Conservation (phyloP, 345 rosid species). For the Eucalyptus virginea region DNA sequence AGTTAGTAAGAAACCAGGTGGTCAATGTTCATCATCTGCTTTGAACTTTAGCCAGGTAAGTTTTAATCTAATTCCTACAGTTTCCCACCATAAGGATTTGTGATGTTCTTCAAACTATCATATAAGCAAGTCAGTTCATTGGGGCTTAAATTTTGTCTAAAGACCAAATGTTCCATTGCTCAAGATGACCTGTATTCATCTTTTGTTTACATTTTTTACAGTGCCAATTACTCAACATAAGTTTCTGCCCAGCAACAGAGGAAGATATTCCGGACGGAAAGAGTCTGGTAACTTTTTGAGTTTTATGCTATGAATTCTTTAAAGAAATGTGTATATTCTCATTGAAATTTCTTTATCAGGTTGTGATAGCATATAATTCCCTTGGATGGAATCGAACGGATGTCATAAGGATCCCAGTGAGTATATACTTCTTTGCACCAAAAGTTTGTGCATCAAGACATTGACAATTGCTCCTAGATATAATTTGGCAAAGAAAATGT, state of each 20-base stretch:
- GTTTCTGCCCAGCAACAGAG: conserved; percentile 76
- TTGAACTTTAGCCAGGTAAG: conserved; percentile 45
- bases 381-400: conserved; percentile 79
- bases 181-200: background rate
- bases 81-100: background rate
- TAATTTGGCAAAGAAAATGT: background rate
- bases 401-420: conserved; percentile 56
- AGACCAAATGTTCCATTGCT: background rate
- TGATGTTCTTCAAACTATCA: background rate
- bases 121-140: background rate
- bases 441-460: background rate
- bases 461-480: background rate
- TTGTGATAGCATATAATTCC: conserved; percentile 66
- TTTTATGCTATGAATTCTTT: background rate
- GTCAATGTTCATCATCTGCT: conserved; percentile 23
- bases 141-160: background rate
- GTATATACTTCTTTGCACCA: background rate
- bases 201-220: conserved; percentile 5
- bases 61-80: background rate
- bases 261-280: conserved; percentile 33
- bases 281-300: conserved; percentile 43
- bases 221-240: conserved; percentile 79
- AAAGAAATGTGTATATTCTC: background rate
- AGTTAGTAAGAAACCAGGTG: conserved; percentile 16
- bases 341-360: conserved; percentile 25